Conservation (phyloP, 176 grass and related monocot genomes). For the Avena insularis region DNA sequence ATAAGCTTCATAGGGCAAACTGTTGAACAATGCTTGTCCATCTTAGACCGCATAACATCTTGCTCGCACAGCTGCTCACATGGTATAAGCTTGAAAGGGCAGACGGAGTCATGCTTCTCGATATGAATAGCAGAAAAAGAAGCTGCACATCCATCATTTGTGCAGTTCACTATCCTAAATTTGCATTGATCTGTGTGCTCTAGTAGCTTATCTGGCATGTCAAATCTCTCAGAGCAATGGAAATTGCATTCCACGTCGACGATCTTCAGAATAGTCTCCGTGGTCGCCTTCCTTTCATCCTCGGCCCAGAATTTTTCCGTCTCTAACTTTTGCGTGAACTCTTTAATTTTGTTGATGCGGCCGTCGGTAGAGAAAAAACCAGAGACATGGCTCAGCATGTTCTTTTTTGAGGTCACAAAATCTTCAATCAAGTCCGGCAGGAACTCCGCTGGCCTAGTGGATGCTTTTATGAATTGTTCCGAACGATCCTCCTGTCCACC, state of each 20-base stretch:
- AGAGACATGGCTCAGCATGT: conserved; percentile 80
- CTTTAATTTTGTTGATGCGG: conserved; percentile 77
- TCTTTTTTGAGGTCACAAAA: conserved; percentile 70
- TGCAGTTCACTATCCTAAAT: conserved; percentile 63
- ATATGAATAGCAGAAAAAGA: conserved; percentile 63
- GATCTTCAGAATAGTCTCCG: conserved; percentile 55
- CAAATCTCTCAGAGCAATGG: conserved; percentile 62
- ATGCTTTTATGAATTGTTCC: conserved; percentile 51
- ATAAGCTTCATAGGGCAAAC: conserved; percentile 77
- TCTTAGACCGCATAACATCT: conserved; percentile 63
- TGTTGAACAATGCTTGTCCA: conserved; percentile 77
- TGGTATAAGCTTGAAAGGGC: conserved; percentile 71
- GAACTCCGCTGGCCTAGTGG: conserved; percentile 52
- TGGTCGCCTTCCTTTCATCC: conserved; percentile 37
- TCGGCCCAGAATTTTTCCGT: conserved; percentile 47
- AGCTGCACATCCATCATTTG: conserved; percentile 52
- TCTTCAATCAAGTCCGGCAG: conserved; percentile 64
- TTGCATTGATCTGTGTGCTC: conserved; percentile 55
- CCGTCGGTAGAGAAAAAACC: conserved; percentile 78
- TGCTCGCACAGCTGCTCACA: conserved; percentile 73
- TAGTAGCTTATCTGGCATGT: conserved; percentile 40
- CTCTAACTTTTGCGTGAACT: conserved; percentile 70
- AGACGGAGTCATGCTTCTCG: conserved; percentile 67
- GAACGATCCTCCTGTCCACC: conserved; percentile 41
- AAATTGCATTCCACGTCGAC: conserved; percentile 58